A percentile compares a stretch with the other conserved stretches of the same genome.
Evolutionary conservation across 2,329 filamentous ascomycete genomes (phyloP).

Genomic region (Fusarium poae): DNA sequence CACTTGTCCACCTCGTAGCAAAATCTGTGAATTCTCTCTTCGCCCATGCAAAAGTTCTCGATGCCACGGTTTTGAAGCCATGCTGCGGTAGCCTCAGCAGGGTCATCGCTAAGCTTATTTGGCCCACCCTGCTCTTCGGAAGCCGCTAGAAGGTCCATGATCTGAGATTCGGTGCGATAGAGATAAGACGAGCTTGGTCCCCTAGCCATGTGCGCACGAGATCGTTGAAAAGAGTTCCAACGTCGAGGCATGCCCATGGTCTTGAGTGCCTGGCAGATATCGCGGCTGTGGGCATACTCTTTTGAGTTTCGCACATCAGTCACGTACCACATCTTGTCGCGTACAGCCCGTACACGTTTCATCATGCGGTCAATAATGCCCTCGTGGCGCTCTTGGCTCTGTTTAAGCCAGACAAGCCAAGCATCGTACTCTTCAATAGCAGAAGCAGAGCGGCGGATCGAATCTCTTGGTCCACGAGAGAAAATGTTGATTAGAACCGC

Average conservation of each 20-base stretch:
- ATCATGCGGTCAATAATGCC: conserved; percentile 80
- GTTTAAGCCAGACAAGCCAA: conserved; percentile 86
- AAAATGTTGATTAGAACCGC: conserved; percentile 80
- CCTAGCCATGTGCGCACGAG: conserved; percentile 62
- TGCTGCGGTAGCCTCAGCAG: conserved; percentile 83
- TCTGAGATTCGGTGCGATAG: conserved; percentile 84
- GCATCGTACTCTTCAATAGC: conserved; percentile 84
- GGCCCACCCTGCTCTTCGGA: conserved; percentile 86
- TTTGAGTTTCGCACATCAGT: conserved; percentile 92
- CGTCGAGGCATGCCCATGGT: conserved; percentile 82
- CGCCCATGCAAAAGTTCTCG: conserved; percentile 93
- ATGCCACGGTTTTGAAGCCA: conserved; percentile 87
- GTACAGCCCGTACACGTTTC: conserved; percentile 77
- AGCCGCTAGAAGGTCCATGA: conserved; percentile 88
- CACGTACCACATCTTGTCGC: conserved; percentile 99
- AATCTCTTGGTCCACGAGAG: conserved; percentile 76
- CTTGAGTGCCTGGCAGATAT: conserved; percentile 88
- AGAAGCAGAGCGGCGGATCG: conserved; percentile 75
- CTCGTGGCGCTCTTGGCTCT: conserved; percentile 83
- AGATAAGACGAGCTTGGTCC: conserved; percentile 72
- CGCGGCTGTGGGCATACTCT: conserved; percentile 86
- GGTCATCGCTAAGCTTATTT: conserved; percentile 96
- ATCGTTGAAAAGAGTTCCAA: conserved; percentile 65
- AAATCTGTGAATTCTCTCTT: conserved; percentile 94
- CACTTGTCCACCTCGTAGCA: conserved; percentile 90